These are phyloP conservation scores for Apiotrichum sp. DNA, from an alignment of 1,284 basidiomycete genomes.

Conservation along the genomic window DNA sequence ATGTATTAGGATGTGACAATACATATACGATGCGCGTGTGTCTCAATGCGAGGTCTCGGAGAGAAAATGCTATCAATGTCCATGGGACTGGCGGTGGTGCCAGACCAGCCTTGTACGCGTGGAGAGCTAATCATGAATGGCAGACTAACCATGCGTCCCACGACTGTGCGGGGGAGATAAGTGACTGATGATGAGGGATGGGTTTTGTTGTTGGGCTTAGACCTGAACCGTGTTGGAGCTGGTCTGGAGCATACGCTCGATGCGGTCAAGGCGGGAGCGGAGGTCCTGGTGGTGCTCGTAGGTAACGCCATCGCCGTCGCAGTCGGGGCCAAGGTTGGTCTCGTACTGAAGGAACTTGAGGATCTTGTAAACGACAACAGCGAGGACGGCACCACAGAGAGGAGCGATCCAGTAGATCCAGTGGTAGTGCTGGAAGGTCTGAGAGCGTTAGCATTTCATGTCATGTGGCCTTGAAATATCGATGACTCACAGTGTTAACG, in stretches of 20 bases:
- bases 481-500: slow-evolving; percentile 18
- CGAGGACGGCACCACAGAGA: slow-evolving; percentile 35
- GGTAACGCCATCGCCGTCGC: slow-evolving; percentile 16
- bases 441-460: background rate
- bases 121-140: too few relatives aligned
- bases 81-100: too few relatives aligned
- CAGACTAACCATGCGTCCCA: too few relatives aligned
- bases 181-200: too few relatives aligned
- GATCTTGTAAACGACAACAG: slow-evolving; percentile 45
- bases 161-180: too few relatives aligned
- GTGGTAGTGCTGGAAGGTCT: slow-evolving; percentile 35
- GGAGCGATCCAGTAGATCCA: slow-evolving; percentile 48
- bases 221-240: background rate
- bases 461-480: too few relatives aligned
- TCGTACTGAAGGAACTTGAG: slow-evolving; percentile 31
- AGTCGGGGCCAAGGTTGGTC: slow-evolving; percentile 25
- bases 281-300: slow-evolving; percentile 8
- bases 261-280: slow-evolving; percentile 18
- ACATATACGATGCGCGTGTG: too few relatives aligned
- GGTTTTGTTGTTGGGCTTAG: too few relatives aligned
- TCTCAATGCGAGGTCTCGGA: too few relatives aligned
- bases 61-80: too few relatives aligned
- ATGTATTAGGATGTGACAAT: too few relatives aligned
- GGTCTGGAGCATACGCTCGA: slow-evolving; percentile 18
- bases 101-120: too few relatives aligned